Evolutionary conservation across 1,284 basidiomycete species (phyloP), one percentile per base, ranked within the genome.

Genomic region (Fomes fomentarius): DNA sequence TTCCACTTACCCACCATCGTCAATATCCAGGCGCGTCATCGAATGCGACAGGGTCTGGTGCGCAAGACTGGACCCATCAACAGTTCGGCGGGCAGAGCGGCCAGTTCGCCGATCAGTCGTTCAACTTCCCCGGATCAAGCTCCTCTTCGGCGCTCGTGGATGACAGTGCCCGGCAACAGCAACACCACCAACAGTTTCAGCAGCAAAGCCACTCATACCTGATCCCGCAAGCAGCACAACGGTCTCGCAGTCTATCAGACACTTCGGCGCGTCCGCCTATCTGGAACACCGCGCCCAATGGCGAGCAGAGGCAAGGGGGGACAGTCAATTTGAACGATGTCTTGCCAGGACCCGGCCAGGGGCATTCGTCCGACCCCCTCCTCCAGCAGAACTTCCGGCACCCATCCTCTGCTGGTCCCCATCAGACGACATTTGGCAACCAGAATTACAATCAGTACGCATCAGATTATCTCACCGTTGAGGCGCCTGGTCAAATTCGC

Each of bases 181-280:
- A 60, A 38, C 54, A 58, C 50, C 60, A 57, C 41, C 52, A 57
- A 37, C 52, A 52, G 47, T 62, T 54, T 44, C 62, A 63, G n/a
- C n/a, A 30, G 17, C 61, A 54, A 15, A 40, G 52, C 8, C 65
- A 65, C 33, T 65, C 66, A 41, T 70, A 61, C 58, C 65, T 73
- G 33, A 50, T 72, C 33, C 72, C 72, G 0, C 70, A 72, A 47
- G 66, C 66, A 38, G 73, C 74, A 50, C 72, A 57, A 44, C 62
- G 61, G 42, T 54, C 53, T 30, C 71, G 86, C 42, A 84, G 82
- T 66, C 82, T 86, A 61, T 85, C 83, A 3, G 85, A 88, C 55
- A 81, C 83, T 0, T 76, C 82, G 34, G 74, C 77, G 45, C 81
- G 79, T 58, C 79, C 81, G n/a, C 79, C 78, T 0, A 69, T 76